Evolutionary conservation across 768 basidiomycete species (phyloP), one percentile per base, ranked within the genome.

Genomic region (Tremella mesenterica): DNA sequence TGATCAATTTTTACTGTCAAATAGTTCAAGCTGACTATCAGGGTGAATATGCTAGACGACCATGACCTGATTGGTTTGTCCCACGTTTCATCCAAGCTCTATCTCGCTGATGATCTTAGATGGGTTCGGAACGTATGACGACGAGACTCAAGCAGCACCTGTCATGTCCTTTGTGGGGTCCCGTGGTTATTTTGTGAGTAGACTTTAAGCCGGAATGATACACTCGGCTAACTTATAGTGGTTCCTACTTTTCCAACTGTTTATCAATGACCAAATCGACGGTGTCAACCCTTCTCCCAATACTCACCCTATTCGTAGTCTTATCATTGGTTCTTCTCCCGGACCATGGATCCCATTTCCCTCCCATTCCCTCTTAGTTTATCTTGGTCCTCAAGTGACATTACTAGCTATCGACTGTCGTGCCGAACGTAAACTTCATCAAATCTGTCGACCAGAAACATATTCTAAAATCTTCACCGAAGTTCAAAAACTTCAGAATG

Each of bases 171-270:
- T 85, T 7, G 86, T 96, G 50, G 93, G 92, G 5, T 74, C 81
- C 0, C 77, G 86, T 59, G 88, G 84, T 20, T 95, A 91, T 74
- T 92, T 92, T 72, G 65, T 67, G 29, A 44, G 64, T 52, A 25
- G 4, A 27, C 27, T 6, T 39, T 9, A 12, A 16, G n/a, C 10
- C 7, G 92, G 83, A 5, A 1, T 4, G 25, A 29, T 13, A 27
- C 13, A 52, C 18, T 2, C 20, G 16, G 21, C 26, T 2, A 34
- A 36, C 9, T 26, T 9, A 21, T 28, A 63, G 63, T 65, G 67
- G 77, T 99, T 83, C 75, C 77, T 93, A 20, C 77, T 99, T 1
- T 97, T 99, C 77, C 93, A 99, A 62, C 88, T 86, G 61, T 92
- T 92, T 71, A 81, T 86, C 62, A 84, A 85, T 58, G 81, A 83